These are phyloP conservation scores for Penstemon eatonii DNA, from an alignment of 257 asterid species.

Conservation along the genomic window DNA sequence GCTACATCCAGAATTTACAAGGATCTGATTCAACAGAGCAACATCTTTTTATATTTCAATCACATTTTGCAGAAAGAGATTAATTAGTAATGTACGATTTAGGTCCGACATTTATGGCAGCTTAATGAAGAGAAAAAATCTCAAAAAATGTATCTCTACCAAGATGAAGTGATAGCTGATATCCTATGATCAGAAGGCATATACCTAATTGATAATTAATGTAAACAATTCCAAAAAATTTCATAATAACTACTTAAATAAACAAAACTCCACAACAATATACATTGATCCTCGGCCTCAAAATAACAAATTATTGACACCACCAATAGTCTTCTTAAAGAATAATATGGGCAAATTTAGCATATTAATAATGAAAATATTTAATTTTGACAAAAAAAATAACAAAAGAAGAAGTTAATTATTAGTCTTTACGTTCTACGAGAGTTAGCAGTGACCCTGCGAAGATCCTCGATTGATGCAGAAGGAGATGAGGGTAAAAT, in stretches of 20 bases:
- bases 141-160: neutral
- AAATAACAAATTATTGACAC: neutral
- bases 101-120: neutral
- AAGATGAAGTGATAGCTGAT: neutral
- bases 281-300: conserved; percentile 8
- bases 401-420: neutral
- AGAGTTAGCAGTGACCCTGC: conserved; percentile 81
- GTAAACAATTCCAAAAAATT: neutral
- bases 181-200: neutral
- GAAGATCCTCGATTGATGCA: conserved; percentile 75
- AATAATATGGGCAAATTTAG: neutral
- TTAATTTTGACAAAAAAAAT: neutral
- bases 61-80: neutral
- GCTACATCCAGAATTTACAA: neutral
- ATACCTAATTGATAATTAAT: neutral
- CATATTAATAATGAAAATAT: neutral
- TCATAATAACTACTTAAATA: neutral
- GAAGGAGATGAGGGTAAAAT: conserved; percentile 73
- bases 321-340: neutral
- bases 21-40: neutral
- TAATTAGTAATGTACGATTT: no score
- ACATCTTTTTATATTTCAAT: conserved; percentile 2
- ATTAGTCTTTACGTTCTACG: conserved; percentile 68
- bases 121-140: neutral
- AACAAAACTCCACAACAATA: neutral